Base-by-base conservation (phyloP, 768 basidiomycete species). In the Termitomyces heimii region DNA sequence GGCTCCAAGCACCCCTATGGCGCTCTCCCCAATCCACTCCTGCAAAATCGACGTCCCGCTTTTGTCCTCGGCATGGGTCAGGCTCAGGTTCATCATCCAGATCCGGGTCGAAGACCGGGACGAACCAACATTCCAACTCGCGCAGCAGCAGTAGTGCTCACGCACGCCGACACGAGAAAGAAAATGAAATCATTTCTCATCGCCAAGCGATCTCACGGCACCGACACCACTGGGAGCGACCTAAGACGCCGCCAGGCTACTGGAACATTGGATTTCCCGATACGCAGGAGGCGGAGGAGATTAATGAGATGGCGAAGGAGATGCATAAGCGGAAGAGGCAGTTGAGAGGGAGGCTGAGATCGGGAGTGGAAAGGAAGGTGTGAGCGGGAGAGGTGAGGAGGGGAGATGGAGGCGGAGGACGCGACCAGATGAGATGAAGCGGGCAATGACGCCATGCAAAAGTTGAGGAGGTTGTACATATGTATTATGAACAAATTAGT, bases 241-340 rank as follows among this genome's bases (percentile, higher is more conserved):
- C 85, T 1, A 79, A 76, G 50, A 94, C 92, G 1, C 94, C 94
- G 12, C 92, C 92, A 0, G 85, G 83, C 16, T 96, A 91, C 70
- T 95, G 93, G 91, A 78, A 86, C 55, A 94, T 95, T 56, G 92
- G 89, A 1, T 95, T 98, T 67, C 94, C 94, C 1, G 76, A 78
- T 61, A 94, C 94, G 4, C 94, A 95, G 68, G 83, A 92, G 66
- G 85, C 83, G 16, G 79, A 76, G 46, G 78, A 78, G 54, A 94
- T 96, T 63, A 96, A 96, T 68, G 72, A 75, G 58, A 73, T 73
- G 56, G 94, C 94, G 9, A 78, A 77, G 56, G 80, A 82, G 65
- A 91, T 94, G 82, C 85, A 89, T 60, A 71, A 71, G 63, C 75
- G 78, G 68, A 92, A 92, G 73, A 75, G 7, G 72, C 75, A 55